Evolutionary conservation across 208 protist genomes (phyloP).

Genomic region (Jaenimonas drosophilae): DNA sequence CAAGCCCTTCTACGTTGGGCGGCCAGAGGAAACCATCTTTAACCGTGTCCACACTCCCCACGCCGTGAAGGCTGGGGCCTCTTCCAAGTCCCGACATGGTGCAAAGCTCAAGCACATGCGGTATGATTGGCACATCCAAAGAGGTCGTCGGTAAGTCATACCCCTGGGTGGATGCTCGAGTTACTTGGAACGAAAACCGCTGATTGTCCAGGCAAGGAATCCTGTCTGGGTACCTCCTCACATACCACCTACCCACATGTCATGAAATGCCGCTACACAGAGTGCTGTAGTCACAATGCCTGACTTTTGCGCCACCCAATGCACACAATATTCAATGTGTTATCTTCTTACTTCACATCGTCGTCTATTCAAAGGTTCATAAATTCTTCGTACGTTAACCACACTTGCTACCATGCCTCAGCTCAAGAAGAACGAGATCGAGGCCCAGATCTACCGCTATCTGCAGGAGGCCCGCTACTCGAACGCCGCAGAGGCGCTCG

Average conservation of each 20-base stretch:
- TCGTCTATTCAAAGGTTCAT: constrained; percentile 1
- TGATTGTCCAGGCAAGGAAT: too few species aligned
- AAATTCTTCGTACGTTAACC: background rate
- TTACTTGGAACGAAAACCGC: too few species aligned
- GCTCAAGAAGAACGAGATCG: constrained; percentile 69
- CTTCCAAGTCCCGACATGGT: constrained; percentile 42
- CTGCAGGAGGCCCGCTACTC: constrained; percentile 59
- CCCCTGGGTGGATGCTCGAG: constrained; percentile 1
- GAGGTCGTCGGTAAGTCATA: constrained; percentile 12
- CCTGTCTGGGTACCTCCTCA: too few species aligned
- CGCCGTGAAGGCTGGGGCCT: constrained; percentile 58
- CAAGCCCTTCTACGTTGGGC: constrained; percentile 85
- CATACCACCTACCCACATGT: too few species aligned
- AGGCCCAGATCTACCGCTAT: constrained; percentile 84
- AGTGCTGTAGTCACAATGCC: too few species aligned
- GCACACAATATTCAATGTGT: too few species aligned
- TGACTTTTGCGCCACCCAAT: too few species aligned
- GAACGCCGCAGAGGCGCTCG: constrained; percentile 54
- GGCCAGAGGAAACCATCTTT: constrained; percentile 73
- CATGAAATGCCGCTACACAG: too few species aligned
- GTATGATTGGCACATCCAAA: constrained; percentile 64
- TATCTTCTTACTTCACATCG: too few species aligned
- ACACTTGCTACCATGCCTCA: constrained; percentile 20
- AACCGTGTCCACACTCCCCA: constrained; percentile 66
- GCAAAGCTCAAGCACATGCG: constrained; percentile 69